phyloP scores from a whole-genome alignment of 768 basidiomycete genomes.

The Termitomyces sp. region DNA sequence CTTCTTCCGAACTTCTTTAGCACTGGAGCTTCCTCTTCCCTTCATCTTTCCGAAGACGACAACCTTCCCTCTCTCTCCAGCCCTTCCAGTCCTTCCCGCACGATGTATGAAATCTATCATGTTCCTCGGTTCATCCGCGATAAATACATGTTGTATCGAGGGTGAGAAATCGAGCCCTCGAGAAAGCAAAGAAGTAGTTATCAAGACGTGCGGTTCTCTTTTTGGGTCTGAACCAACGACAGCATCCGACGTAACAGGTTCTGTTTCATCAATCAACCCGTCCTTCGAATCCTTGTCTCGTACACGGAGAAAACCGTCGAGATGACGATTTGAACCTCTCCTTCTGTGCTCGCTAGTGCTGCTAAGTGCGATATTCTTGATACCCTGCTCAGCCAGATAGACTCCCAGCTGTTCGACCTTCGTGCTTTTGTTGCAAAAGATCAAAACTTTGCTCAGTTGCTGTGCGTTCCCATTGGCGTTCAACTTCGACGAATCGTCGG shows the following conservation, averaged over 20 bases:
- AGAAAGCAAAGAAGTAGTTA: conserved; percentile 89
- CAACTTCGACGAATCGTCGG: conserved; percentile 44
- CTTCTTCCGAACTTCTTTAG: conserved; percentile 45
- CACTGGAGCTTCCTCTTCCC: conserved; percentile 54
- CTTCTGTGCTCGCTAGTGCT: conserved; percentile 52
- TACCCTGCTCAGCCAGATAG: conserved; percentile 54
- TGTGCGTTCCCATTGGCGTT: conserved; percentile 12
- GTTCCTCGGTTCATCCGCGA: conserved; percentile 84
- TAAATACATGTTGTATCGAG: conserved; percentile 73
- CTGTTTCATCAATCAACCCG: background rate
- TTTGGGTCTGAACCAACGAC: conserved; percentile 22
- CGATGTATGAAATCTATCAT: conserved; percentile 92
- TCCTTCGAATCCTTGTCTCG: conserved; percentile 2
- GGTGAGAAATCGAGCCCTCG: conserved; percentile 87
- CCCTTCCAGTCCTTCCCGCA: conserved; percentile 78
- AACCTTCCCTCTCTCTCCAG: conserved; percentile 64
- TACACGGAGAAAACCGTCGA: conserved; percentile 65
- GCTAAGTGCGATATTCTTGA: conserved; percentile 63
- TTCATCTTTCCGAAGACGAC: conserved; percentile 70
- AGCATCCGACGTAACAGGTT: conserved; percentile 1
- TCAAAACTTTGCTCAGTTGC: conserved; percentile 59
- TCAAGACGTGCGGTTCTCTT: conserved; percentile 57
- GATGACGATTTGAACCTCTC: conserved; percentile 68
- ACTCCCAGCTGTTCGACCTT: conserved; percentile 59
- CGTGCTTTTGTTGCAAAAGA: conserved; percentile 78